Evolutionary conservation across 2,329 filamentous ascomycete genomes (phyloP).

Genomic region (Scytalidium lignicola): DNA sequence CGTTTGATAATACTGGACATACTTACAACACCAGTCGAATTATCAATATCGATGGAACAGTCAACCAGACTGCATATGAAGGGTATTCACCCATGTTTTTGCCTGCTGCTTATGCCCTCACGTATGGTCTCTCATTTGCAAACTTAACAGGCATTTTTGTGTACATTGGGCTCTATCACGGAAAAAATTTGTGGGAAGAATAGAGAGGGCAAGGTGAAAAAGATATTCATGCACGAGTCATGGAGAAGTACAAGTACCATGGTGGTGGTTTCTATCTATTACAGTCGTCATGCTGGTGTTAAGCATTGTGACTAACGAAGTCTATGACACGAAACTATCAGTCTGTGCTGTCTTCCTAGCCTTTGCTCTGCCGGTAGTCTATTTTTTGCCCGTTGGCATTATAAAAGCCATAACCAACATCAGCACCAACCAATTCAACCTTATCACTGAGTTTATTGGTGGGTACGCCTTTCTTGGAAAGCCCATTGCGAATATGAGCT

Average conservation of each 20-base stretch:
- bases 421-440: conserved; percentile 54
- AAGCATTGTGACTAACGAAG: conserved; percentile 25
- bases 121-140: conserved; percentile 69
- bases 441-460: conserved; percentile 66
- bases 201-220: conserved; percentile 30
- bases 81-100: conserved; percentile 65
- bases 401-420: conserved; percentile 41
- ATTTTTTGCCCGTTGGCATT: conserved; percentile 30
- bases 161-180: conserved; percentile 63
- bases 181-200: conserved; percentile 55
- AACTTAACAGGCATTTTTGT: conserved; percentile 64
- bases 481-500: conserved; percentile 71
- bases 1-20: conserved; percentile 66
- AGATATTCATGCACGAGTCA: conserved; percentile 49
- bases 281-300: conserved; percentile 26
- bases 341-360: conserved; percentile 26
- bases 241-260: conserved; percentile 50
- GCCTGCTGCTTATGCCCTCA: conserved; percentile 66
- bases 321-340: conserved; percentile 29
- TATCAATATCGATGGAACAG: conserved; percentile 53
- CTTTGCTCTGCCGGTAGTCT: conserved; percentile 25
- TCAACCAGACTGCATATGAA: conserved; percentile 59
- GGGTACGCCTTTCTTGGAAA: conserved; percentile 64
- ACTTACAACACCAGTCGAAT: conserved; percentile 60
- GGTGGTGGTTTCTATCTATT: conserved; percentile 47